Evolutionary conservation across 805 yeast species (phyloP).

Genomic region (Priceomyces melissophilus): DNA sequence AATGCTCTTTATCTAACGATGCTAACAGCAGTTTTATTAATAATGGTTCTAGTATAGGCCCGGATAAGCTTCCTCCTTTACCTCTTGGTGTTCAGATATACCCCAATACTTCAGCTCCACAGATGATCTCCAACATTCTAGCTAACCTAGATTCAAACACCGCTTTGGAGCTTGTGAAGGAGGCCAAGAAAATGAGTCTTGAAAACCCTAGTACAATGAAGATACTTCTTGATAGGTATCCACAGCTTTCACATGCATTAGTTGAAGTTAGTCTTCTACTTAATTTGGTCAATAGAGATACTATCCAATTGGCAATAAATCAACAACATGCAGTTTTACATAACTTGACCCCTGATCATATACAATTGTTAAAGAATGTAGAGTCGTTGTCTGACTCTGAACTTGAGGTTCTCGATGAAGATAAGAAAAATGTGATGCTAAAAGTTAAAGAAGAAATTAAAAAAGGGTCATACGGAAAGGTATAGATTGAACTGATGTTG

Average conservation of each 20-base stretch:
- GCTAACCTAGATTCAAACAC: constrained; percentile 45
- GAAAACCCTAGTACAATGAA: constrained; percentile 57
- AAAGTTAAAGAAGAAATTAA: constrained; percentile 21
- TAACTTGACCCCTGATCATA: constrained; percentile 31
- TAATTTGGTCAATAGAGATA: constrained; percentile 32
- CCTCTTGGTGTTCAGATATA: constrained; percentile 41
- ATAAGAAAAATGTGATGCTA: constrained; percentile 15
- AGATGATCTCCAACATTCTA: constrained; percentile 45
- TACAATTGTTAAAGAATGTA: constrained; percentile 25
- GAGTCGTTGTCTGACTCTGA: constrained; percentile 29
- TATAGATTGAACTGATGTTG: background rate
- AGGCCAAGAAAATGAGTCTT: constrained; percentile 56
- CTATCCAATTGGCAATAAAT: constrained; percentile 35
- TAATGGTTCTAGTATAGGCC: constrained; percentile 13
- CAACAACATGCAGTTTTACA: constrained; percentile 27
- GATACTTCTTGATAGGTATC: constrained; percentile 61
- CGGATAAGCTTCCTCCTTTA: constrained; percentile 32
- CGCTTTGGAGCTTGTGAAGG: constrained; percentile 48
- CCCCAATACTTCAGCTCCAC: constrained; percentile 38
- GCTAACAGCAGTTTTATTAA: constrained; percentile 10
- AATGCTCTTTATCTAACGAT: constrained; percentile 72
- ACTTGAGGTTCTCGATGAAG: constrained; percentile 22
- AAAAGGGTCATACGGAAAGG: constrained; percentile 25
- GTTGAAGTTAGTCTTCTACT: constrained; percentile 60
- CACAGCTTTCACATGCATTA: constrained; percentile 79